phyloP scores from a whole-genome alignment of 2,329 filamentous ascomycete genomes.

The Colletotrichum magnum region DNA sequence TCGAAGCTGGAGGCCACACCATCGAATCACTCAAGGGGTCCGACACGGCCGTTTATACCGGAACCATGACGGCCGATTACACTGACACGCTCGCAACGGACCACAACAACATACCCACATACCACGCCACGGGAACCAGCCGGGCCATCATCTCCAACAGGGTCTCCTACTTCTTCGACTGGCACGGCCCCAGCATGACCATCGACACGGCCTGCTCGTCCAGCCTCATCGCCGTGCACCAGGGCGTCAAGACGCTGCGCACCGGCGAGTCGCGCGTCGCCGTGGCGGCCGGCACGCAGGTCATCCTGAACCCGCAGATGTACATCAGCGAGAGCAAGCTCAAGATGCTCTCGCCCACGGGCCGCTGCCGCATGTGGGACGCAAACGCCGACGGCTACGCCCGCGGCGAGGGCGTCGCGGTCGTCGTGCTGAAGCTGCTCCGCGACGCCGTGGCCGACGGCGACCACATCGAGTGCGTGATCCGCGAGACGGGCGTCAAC shows the following conservation, averaged over 20 bases:
- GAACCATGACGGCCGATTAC: constrained; percentile 49
- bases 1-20: constrained; percentile 51
- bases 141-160: constrained; percentile 54
- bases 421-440: constrained; percentile 62
- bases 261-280: constrained; percentile 48
- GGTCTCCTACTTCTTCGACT: constrained; percentile 57
- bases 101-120: constrained; percentile 43
- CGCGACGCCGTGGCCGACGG: constrained; percentile 55
- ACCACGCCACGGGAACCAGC: constrained; percentile 50
- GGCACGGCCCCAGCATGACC: constrained; percentile 55
- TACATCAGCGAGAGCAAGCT: constrained; percentile 40
- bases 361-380: constrained; percentile 57
- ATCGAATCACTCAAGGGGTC: constrained; percentile 46
- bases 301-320: constrained; percentile 32
- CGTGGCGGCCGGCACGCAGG: constrained; percentile 48
- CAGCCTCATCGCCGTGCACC: constrained; percentile 57
- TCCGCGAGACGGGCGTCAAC: constrained; percentile 44
- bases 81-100: constrained; percentile 42
- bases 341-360: constrained; percentile 35
- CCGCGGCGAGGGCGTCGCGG: constrained; percentile 65
- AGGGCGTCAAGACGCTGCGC: constrained; percentile 53
- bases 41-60: constrained; percentile 50
- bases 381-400: constrained; percentile 64
- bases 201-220: constrained; percentile 63
- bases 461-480: constrained; percentile 45